Conservation (phyloP, 306 rosid species). For the Erythrophleum fordii region DNA sequence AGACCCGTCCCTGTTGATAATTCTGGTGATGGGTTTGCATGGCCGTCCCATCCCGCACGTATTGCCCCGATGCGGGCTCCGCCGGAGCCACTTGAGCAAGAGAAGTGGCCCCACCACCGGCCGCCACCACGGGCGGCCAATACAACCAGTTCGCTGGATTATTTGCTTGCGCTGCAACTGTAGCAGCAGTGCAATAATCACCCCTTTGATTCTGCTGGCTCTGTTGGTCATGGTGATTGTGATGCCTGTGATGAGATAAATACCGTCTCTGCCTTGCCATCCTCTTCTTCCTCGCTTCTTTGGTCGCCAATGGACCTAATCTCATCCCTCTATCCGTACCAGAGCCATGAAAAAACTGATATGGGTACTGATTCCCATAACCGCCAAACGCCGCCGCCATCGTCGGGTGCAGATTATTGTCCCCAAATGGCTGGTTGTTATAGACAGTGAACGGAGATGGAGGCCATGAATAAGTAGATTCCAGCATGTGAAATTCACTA, state of each 20-base stretch:
- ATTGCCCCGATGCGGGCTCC: neutral
- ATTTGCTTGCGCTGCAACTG: slow-evolving; percentile 22
- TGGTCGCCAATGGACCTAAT: slow-evolving; percentile 58
- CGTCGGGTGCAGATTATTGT: slow-evolving; percentile 32
- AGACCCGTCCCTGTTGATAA: neutral
- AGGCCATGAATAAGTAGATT: slow-evolving; percentile 51
- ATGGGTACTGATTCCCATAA: neutral
- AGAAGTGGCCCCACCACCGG: neutral
- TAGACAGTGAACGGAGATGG: slow-evolving; percentile 42
- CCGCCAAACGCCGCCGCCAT: neutral
- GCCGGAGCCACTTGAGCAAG: neutral
- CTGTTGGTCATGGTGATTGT: slow-evolving; percentile 26
- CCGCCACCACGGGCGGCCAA: neutral
- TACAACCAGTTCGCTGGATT: neutral
- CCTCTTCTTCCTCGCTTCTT: slow-evolving; percentile 79
- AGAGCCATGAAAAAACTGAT: slow-evolving; percentile 33
- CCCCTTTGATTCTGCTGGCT: slow-evolving; percentile 39
- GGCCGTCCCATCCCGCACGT: neutral
- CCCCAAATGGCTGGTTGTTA: slow-evolving; percentile 32
- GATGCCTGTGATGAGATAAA: slow-evolving; percentile 44
- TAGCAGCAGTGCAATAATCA: neutral
- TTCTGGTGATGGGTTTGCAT: neutral
- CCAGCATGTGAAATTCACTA: slow-evolving; percentile 44
- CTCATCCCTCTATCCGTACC: slow-evolving; percentile 41
- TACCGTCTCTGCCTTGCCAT: slow-evolving; percentile 71